Base-by-base conservation (phyloP, 495 filamentous ascomycete genomes). In the Chaetomidium leptoderma region DNA sequence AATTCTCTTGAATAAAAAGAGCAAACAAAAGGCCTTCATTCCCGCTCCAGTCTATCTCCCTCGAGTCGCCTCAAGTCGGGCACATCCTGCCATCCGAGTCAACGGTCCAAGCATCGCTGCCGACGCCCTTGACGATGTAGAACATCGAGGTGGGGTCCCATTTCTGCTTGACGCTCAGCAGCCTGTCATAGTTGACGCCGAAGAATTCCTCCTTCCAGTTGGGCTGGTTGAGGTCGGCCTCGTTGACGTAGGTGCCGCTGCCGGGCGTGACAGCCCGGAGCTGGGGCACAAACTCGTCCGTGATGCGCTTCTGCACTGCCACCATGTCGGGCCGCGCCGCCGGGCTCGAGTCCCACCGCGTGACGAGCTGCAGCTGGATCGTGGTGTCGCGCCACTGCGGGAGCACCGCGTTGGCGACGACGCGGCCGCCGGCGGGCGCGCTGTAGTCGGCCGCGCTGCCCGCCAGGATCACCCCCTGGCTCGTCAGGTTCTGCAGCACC, bases 131-230 rank as follows among this genome's bases (percentile, higher is more conserved):
- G 11, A n/a, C 1, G 2, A 26, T 39, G 17, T 59, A 82, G 47
- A 83, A 79, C 3, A 79, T 32, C 36, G 64, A 60, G 11, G 66
- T 66, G 0, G 80, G 78, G 59, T 84, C 80, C 49, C 72, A 77
- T 51, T 70, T 75, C 30, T 71, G 59, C 72, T 83, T 84, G 37
- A 82, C 72, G n/a, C 57, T 17, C 16, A 69, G 58, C 26, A 83
- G 60, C 11, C 54, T 61, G 0, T 56, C 53, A 53, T 79, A 82
- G 36, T 73, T 75, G 2, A 13, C 48, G 7, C 82, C 81, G 45
- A 74, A 84, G 23, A 67, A 67, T 23, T 16, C 57, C 21, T 62
- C 29, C 55, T 70, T 43, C 58, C 59, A 70, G n/a, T 63, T 50
- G 14, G 72, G 58, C 26, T 76, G 69, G 27, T 73, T 53, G 52